Base-by-base conservation (phyloP, 495 filamentous ascomycete species). In the Clohesyomyces aquaticus region DNA sequence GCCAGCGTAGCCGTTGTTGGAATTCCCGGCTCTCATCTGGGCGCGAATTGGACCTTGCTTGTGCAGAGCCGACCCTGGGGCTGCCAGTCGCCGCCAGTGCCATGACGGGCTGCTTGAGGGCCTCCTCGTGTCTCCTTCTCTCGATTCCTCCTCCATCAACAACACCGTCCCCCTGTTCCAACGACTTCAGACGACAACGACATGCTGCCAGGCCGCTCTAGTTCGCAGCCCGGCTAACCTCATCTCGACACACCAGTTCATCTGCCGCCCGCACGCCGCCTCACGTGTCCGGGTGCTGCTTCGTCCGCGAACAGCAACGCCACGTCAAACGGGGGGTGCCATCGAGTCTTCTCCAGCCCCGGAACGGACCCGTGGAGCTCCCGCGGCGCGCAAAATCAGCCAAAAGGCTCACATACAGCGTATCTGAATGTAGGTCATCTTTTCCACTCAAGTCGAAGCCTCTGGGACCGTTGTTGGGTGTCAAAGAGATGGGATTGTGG, bases 41-140 rank as follows among this genome's bases (percentile, higher is more conserved):
- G 63, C 57, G 59, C 50, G 59, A 55, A 61, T 61, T 61, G 59
- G 58, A 41, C 65, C 59, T 63, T 68, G 61, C 61, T 57, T 55
- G 51, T 56, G 58, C 59, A 41, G 52, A 59, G 59, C 52, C 59
- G 59, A 63, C 48, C 50, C 38, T 26, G 42, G 55, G 41, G 32
- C 32, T 38, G 32, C 32, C 32, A 38, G 32, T 38, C 32, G 32
- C 6, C 18, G 53, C 32, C 29, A 29, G 52, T 21, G n/a, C 43
- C 54, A 50, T 65, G 58, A 57, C 52, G 56, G 56, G 23, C 43
- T 28, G 27, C 45, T 43, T 32, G 26, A 43, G 42, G 49, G 38
- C 48, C 53, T 55, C 32, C 14, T 32, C 3, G 43, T 54, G 32
- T 26, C 38, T 61, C 61, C 66, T 64, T 56, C 55, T 69, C 14